Percentiles rank a stretch among this genome's conserved stretches.
phyloP scores from a whole-genome alignment of 345 rosid species.

The Chamaenerion angustifolium region DNA sequence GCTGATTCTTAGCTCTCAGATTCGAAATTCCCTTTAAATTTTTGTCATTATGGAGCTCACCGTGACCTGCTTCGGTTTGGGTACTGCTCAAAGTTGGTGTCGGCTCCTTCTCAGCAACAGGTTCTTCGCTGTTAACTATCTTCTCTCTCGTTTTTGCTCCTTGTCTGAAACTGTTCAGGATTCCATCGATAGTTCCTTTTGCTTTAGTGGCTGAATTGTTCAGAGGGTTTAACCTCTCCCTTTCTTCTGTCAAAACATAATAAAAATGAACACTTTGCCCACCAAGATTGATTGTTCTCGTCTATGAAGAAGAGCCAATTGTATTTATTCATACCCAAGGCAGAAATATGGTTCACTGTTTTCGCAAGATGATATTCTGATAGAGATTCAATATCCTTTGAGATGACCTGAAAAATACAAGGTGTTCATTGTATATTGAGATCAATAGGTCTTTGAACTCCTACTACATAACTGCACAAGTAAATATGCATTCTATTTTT shows the following conservation, averaged over 20 bases:
- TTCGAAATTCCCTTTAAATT: slow-evolving; percentile 1
- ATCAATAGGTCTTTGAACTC: too few species aligned
- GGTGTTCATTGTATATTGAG: background rate
- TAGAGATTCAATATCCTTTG: slow-evolving; percentile 28
- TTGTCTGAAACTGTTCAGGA: slow-evolving; percentile 29
- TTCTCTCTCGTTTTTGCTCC: slow-evolving; percentile 13
- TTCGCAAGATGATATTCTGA: slow-evolving; percentile 12
- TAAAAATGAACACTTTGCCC: background rate
- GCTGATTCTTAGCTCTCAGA: slow-evolving; percentile 9
- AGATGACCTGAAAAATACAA: slow-evolving; percentile 41
- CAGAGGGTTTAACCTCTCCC: slow-evolving; percentile 11
- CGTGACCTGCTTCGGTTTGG: slow-evolving; percentile 6
- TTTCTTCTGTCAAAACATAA: slow-evolving; percentile 19
- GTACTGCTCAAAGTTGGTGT: slow-evolving; percentile 8
- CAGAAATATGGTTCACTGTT: slow-evolving; percentile 13
- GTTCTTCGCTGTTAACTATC: slow-evolving; percentile 8
- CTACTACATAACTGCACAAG: background rate
- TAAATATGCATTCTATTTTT: too few species aligned
- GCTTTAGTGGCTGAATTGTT: slow-evolving; percentile 11
- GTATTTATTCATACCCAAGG: slow-evolving; percentile 17
- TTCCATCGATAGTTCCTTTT: slow-evolving; percentile 33
- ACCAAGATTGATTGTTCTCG: background rate
- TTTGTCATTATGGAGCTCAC: slow-evolving; percentile 2
- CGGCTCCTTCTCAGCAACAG: slow-evolving; percentile 16
- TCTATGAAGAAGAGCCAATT: background rate